Evolutionary conservation across 805 yeast species (phyloP), one percentile per base, ranked within the genome.

Genomic region (Ascoidea tarda): DNA sequence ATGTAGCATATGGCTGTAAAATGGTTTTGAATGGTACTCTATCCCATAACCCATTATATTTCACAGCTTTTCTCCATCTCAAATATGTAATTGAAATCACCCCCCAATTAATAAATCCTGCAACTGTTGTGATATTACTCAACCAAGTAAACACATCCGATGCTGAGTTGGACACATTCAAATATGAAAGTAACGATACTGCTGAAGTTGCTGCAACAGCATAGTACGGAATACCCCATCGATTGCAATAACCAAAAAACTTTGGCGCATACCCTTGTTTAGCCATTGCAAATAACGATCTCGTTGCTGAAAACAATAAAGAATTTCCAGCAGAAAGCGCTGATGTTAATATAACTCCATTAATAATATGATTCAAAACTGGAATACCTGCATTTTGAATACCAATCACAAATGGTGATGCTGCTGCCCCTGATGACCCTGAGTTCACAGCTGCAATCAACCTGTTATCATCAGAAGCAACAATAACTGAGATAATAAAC

Each of bases 241-340:
- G 71, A 49, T 74, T 76, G 47, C 79, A 71, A 52, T 28, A 53
- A 75, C 69, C 57, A 59, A 82, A 78, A 52, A 74, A 58, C 54
- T 66, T 71, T 42, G 87, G 87, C 2, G 86, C 86, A 51, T 75
- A 69, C 6, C 72, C 72, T 51, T 75, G 73, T 58, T 73, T 72
- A n/a, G 86, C 81, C 63, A 84, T 70, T n/a, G 82, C 78, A 61
- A 74, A 82, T 50, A 84, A 63, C 47, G 81, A 71, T 67, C 93
- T 72, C 3, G 89, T 82, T 47, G 87, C 83, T 58, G 81, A 78
- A 66, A 84, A 83, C 33, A 84, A 73, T 62, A 82, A 81, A 12
- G 89, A 82, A 69, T 84, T 84, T 63, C 82, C 91, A 32, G 91
- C 89, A n/a, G 90, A 83, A 50, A 82, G 73, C 53, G 84, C 77